Evolutionary conservation across 2,329 filamentous ascomycete genomes (phyloP).

Genomic region (Neoarthrinium moseri): DNA sequence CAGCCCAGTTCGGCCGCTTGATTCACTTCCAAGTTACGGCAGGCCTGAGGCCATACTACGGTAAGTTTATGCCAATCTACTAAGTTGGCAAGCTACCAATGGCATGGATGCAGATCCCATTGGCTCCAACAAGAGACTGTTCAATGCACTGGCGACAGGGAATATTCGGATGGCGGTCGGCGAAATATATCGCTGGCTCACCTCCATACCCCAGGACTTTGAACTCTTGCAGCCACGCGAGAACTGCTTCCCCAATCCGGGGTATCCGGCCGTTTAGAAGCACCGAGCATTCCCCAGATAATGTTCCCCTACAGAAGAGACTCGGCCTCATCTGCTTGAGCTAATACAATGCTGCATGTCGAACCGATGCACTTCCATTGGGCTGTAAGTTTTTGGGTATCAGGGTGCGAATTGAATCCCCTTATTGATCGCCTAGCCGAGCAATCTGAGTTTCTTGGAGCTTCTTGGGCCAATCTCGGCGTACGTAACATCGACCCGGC

Average conservation of each 20-base stretch:
- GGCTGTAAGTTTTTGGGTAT: too few relatives aligned
- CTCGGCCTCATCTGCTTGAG: constrained; percentile 1
- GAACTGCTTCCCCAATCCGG: background rate
- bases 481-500: too few relatives aligned
- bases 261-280: constrained; percentile 1
- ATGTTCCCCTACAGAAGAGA: background rate
- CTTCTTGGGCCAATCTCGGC: too few relatives aligned
- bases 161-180: constrained; percentile 1
- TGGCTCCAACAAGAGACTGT: background rate
- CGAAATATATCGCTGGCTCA: background rate
- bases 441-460: too few relatives aligned
- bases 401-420: too few relatives aligned
- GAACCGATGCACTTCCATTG: background rate
- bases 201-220: background rate
- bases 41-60: too few relatives aligned
- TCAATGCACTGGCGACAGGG: background rate
- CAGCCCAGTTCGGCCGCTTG: background rate
- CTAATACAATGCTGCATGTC: background rate
- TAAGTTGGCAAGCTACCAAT: background rate
- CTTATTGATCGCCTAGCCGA: too few relatives aligned
- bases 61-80: too few relatives aligned
- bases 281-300: constrained; percentile 3
- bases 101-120: background rate
- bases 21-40: too few relatives aligned
- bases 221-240: constrained; percentile 4